Evolutionary conservation across 495 filamentous ascomycete species (phyloP).

Genomic region (Neurospora africana): DNA sequence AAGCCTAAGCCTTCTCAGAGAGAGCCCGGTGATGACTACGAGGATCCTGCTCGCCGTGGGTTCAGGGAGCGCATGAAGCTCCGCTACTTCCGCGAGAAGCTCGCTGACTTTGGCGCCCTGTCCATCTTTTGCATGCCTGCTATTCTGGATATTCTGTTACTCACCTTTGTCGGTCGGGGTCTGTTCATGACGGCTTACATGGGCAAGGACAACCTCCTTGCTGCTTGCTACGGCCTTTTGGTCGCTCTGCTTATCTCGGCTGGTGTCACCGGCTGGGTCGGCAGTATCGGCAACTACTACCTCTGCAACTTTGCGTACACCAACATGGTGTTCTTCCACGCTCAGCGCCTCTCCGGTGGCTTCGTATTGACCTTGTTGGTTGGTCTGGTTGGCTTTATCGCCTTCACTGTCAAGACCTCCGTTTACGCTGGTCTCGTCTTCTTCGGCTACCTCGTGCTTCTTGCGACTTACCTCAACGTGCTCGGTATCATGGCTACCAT

Average conservation of each 20-base stretch:
- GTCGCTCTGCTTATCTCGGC: slow-evolving; percentile 16
- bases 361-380: slow-evolving; percentile 14
- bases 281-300: slow-evolving; percentile 24
- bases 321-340: slow-evolving; percentile 23
- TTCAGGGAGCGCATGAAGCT: not conserved
- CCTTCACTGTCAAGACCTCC: slow-evolving; percentile 8
- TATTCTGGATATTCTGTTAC: slow-evolving; percentile 15
- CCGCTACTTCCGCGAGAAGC: not conserved
- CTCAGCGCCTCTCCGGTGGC: slow-evolving; percentile 18
- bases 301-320: slow-evolving; percentile 20
- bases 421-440: slow-evolving; percentile 34
- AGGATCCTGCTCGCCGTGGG: not conserved
- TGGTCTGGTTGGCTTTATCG: slow-evolving; percentile 6
- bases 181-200: slow-evolving; percentile 23
- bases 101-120: slow-evolving; percentile 14
- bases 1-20: slow-evolving; percentile 11
- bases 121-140: slow-evolving; percentile 22
- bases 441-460: slow-evolving; percentile 37
- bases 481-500: slow-evolving; percentile 30
- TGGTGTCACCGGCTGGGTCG: slow-evolving; percentile 22
- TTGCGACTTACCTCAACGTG: slow-evolving; percentile 41
- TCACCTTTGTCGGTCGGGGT: slow-evolving; percentile 18
- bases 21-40: not conserved
- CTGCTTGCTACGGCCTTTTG: slow-evolving; percentile 15
- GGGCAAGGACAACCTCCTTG: slow-evolving; percentile 10